Evolutionary conservation across 2,329 filamentous ascomycete genomes (phyloP).

Genomic region (Pseudocercospora fuligena): DNA sequence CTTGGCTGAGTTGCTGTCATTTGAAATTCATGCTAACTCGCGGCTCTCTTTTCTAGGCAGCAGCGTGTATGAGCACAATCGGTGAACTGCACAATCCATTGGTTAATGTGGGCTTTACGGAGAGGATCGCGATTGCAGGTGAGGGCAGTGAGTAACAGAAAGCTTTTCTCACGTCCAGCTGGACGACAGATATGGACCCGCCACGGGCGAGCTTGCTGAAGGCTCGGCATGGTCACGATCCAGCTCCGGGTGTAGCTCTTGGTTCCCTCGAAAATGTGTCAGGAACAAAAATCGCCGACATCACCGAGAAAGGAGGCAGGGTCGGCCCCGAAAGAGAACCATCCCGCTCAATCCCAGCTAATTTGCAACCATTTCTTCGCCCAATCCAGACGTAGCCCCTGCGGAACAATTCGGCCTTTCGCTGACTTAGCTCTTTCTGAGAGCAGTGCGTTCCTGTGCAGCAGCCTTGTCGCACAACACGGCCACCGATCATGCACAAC

Average conservation of each 20-base stretch:
- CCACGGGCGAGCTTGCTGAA: too few relatives aligned
- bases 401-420: not conserved
- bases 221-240: too few relatives aligned
- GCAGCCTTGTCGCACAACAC: too few relatives aligned
- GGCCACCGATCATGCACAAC: not conserved
- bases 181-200: too few relatives aligned
- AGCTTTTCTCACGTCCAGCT: not conserved
- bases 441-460: not conserved
- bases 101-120: constrained; percentile 34
- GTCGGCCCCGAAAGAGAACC: not conserved
- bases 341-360: not conserved
- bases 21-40: not conserved
- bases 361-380: not conserved
- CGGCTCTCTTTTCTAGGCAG: constrained; percentile 18
- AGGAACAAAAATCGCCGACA: not conserved
- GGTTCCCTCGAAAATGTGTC: not conserved
- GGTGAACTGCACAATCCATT: constrained; percentile 41
- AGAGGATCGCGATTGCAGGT: constrained; percentile 18
- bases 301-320: not conserved
- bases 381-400: not conserved
- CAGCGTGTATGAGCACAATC: constrained; percentile 42
- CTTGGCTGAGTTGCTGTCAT: not conserved
- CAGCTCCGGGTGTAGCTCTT: not conserved
- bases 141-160: not conserved
- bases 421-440: not conserved